Evolutionary conservation across 225 moss, liverwort and hornwort species (phyloP), one percentile per base, ranked within the genome.

Genomic region (Takakia lepidozioides): DNA sequence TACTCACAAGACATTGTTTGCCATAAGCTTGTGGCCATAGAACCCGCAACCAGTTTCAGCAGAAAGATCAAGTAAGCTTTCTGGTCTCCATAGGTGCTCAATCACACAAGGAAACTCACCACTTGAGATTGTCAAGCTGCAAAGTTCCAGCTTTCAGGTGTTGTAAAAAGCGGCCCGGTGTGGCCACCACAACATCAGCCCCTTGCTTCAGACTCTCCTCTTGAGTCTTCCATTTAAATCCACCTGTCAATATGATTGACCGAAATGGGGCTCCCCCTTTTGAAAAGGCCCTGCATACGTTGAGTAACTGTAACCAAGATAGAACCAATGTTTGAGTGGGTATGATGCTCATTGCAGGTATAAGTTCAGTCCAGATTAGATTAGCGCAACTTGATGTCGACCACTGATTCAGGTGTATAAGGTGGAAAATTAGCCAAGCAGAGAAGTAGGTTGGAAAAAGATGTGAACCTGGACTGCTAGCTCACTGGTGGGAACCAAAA

Each of bases 171-270:
- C 98, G 87, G 10, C 98, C 98, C 56, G 91, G 98, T 48, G 98
- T 98, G 44, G 98, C 98, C 51, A 98, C 65, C 42, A 91, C 85
- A 38, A 91, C 51, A 49, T 98, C 98, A 49, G 78, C 78, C 46
- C 91, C 98, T 65, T 76, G 82, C 54, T 71, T 64, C 56, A 98
- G 62, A 66, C 81, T 91, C 68, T 98, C 98, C 24, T 81, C 85
- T 64, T 98, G 98, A 49, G 98, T 87, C 60, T 98, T 98, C 98
- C 91, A 98, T 65, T 91, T 98, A 48, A 88, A 98, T 46, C 98
- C 98, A 40, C 98, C 98, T 28, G 98, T 98, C 62, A 98, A 57
- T 13, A 85, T 82, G 29, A 87, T 67, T 53, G 98, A 91, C 70
- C 91, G 82, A 26, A 85, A 91, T 21, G 80, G 91, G 15, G 85